Evolutionary conservation across 225 moss, liverwort and hornwort genomes (phyloP).

Genomic region (Straminergon stramineum): DNA sequence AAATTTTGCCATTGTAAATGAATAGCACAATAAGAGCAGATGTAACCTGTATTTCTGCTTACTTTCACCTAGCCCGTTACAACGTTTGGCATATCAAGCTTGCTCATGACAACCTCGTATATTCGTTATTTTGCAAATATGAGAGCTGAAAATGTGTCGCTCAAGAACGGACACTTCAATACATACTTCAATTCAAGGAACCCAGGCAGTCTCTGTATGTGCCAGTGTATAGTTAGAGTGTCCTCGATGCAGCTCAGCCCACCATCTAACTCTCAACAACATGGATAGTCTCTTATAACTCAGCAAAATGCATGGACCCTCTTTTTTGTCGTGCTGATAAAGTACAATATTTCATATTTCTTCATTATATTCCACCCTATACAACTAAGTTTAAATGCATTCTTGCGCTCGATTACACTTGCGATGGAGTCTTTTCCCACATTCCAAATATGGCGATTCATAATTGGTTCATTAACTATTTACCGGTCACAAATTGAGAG

Average conservation of each 20-base stretch:
- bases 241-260: background rate
- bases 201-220: background rate
- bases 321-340: background rate
- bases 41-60: background rate
- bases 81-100: background rate
- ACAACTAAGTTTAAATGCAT: background rate
- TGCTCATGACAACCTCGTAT: background rate
- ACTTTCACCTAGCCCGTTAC: background rate
- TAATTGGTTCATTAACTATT: background rate
- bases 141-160: background rate
- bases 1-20: background rate
- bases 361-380: no score
- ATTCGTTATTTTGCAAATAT: background rate
- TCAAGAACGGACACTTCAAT: background rate
- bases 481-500: background rate
- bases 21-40: background rate
- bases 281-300: background rate
- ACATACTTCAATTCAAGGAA: background rate
- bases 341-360: background rate
- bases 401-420: background rate
- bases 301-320: background rate
- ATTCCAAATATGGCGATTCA: background rate
- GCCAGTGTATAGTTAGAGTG: background rate
- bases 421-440: background rate
- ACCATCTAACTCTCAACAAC: background rate